These are phyloP conservation scores for Hypoxylon sp. DNA, from an alignment of 2,329 filamentous ascomycete species.

Conservation along the genomic window DNA sequence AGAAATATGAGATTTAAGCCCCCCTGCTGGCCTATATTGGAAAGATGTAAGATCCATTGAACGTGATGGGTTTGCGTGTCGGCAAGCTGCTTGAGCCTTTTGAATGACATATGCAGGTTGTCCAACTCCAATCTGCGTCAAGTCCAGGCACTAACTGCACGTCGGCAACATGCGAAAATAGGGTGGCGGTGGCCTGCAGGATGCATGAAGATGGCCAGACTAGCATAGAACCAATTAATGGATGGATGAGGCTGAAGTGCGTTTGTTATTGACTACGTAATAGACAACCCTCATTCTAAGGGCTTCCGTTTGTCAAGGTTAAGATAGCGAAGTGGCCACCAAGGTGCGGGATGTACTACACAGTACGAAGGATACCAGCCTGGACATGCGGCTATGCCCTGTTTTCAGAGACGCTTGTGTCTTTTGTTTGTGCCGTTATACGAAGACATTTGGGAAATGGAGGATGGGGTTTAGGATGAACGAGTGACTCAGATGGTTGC, in stretches of 20 bases:
- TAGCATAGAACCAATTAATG: conserved; percentile 23
- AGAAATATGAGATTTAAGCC: not conserved
- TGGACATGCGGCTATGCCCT: not conserved
- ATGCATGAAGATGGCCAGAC: conserved; percentile 8
- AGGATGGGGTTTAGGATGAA: not conserved
- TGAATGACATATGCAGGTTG: conserved; percentile 6
- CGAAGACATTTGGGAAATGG: not conserved
- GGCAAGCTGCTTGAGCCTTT: not conserved
- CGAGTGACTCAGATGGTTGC: conserved; percentile 1
- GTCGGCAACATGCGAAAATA: conserved; percentile 21
- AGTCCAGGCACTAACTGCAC: conserved; percentile 12
- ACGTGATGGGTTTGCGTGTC: conserved; percentile 27
- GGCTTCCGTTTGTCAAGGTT: conserved; percentile 1
- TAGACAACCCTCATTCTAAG: not conserved
- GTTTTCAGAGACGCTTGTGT: not conserved
- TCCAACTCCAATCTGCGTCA: conserved; percentile 5
- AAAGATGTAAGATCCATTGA: conserved; percentile 1
- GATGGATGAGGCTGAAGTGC: conserved; percentile 32
- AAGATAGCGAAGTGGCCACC: not conserved
- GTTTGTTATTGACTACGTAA: conserved; percentile 1
- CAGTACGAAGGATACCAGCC: too few relatives aligned
- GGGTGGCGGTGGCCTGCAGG: conserved; percentile 22
- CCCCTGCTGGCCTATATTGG: conserved; percentile 1
- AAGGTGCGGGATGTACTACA: not conserved
- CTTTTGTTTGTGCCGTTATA: not conserved